Percentiles rank a stretch among this genome's conserved stretches.
Evolutionary conservation across 148 eudicot species (phyloP).

Genomic region (Amaranthus hypochondriacus): DNA sequence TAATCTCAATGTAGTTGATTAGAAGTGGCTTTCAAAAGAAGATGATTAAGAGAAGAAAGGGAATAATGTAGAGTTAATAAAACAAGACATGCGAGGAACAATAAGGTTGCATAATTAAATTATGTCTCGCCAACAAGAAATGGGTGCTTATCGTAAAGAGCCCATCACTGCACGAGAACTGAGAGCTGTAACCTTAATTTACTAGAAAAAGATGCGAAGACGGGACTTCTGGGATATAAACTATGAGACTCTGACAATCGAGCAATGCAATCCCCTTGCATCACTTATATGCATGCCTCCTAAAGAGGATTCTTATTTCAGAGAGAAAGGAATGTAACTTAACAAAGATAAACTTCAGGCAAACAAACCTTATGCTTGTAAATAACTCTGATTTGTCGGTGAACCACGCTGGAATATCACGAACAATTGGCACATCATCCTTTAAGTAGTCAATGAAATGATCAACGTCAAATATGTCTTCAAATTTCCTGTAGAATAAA

Average conservation of each 20-base stretch:
- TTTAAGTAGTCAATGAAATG: slow-evolving; percentile 97
- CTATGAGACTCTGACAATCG: not conserved
- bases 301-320: not conserved
- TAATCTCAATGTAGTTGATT: too few species aligned
- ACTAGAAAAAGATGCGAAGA: not conserved
- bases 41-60: too few species aligned
- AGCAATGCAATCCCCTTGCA: not conserved
- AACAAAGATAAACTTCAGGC: not conserved
- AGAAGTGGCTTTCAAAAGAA: too few species aligned
- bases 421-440: slow-evolving; percentile 88
- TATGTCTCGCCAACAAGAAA: not conserved
- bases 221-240: not conserved
- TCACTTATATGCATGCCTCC: not conserved
- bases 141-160: not conserved
- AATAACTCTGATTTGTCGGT: slow-evolving; percentile 84
- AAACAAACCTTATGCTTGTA: slow-evolving; percentile 74
- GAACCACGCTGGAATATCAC: slow-evolving; percentile 98
- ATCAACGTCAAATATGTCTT: slow-evolving; percentile 98
- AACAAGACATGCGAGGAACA: not conserved
- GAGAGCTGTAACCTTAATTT: not conserved
- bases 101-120: too few species aligned
- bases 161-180: not conserved
- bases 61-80: too few species aligned
- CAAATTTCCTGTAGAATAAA: slow-evolving; percentile 65
- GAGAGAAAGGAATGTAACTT: not conserved